Base-by-base conservation (phyloP, 2,329 filamentous ascomycete genomes). In the Phyllosticta ampelicida region DNA sequence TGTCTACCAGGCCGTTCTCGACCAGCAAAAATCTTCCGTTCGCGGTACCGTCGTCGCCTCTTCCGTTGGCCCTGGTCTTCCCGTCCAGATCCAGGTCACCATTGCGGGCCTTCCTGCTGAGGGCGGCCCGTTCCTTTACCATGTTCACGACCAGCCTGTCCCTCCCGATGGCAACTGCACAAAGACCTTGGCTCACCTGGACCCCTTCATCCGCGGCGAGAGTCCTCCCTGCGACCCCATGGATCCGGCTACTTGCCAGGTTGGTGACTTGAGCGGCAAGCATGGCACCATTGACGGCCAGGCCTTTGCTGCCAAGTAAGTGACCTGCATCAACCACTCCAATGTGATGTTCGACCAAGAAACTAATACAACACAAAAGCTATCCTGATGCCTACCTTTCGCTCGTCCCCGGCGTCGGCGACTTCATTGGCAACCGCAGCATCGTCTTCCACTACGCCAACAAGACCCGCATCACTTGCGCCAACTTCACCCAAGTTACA, bases 391-490 rank as follows among this genome's bases (percentile, higher is more conserved):
- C 69, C 44, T 84, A 77, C 70, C 61, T 78, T 44, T 76, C 80
- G 28, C 77, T 75, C 51, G 64, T 66, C 30, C 65, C 69, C 0
- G 68, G 66, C 10, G 67, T 69, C 44, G 65, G 65, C n/a, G 70
- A 78, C 26, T 83, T 76, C 68, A 74, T 83, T 59, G 80, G 80
- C 53, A 76, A 80, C 64, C 73, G 76, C 50, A 80, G 77, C 52
- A 66, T 83, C 58, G 80, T 83, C 49, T 67, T 84, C 48, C 80
- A 83, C 63, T 71, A 70, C 52, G 68, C 74, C 54, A 79, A 83
- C 69, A 75, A 74, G 62, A 79, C 76, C 8, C 76, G 78, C 61
- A 72, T 83, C 64, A 76, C 77, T 28, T 84, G 81, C 71, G 81
- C 77, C 60, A 82, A 82, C 68, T 82, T 83, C 66, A 30, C 44